Percentiles rank a stretch among this genome's conserved stretches.
These are phyloP conservation scores for Paraphaeosphaeria minitans DNA, from an alignment of 2,329 filamentous ascomycete species.

Conservation along the genomic window DNA sequence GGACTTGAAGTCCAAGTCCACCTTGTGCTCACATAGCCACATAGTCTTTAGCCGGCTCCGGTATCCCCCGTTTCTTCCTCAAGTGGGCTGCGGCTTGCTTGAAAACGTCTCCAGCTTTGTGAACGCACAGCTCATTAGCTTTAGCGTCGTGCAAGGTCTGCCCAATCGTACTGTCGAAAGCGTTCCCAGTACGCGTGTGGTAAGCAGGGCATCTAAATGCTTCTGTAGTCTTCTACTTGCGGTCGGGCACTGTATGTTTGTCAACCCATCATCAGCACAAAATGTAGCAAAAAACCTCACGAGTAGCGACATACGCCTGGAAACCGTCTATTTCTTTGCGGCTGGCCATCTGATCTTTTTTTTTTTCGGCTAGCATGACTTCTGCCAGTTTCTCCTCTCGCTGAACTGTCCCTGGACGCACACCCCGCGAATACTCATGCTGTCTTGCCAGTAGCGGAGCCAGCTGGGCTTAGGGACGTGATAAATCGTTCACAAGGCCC, in stretches of 20 bases:
- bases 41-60: slow-evolving; percentile 19
- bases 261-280: background rate
- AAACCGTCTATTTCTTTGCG: slow-evolving; percentile 41
- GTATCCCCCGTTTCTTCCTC: background rate
- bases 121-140: background rate
- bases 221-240: background rate
- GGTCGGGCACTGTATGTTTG: background rate
- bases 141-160: background rate
- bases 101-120: slow-evolving; percentile 32
- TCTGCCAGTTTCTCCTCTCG: slow-evolving; percentile 36
- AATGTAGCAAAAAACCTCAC: slow-evolving; percentile 23
- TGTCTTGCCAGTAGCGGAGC: slow-evolving; percentile 39
- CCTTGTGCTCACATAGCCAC: slow-evolving; percentile 21
- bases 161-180: background rate
- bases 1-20: background rate
- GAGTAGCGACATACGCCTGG: slow-evolving; percentile 38
- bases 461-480: slow-evolving; percentile 34
- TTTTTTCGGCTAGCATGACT: slow-evolving; percentile 37
- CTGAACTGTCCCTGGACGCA: slow-evolving; percentile 35
- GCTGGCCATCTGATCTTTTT: slow-evolving; percentile 31
- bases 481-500: slow-evolving; percentile 27
- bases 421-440: slow-evolving; percentile 39
- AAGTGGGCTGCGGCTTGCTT: slow-evolving; percentile 35
- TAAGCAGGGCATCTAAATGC: background rate
- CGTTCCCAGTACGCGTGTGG: background rate